Evolutionary conservation across 2,329 filamentous ascomycete genomes (phyloP), one percentile per base, ranked within the genome.

Genomic region (Penicillium sp.): DNA sequence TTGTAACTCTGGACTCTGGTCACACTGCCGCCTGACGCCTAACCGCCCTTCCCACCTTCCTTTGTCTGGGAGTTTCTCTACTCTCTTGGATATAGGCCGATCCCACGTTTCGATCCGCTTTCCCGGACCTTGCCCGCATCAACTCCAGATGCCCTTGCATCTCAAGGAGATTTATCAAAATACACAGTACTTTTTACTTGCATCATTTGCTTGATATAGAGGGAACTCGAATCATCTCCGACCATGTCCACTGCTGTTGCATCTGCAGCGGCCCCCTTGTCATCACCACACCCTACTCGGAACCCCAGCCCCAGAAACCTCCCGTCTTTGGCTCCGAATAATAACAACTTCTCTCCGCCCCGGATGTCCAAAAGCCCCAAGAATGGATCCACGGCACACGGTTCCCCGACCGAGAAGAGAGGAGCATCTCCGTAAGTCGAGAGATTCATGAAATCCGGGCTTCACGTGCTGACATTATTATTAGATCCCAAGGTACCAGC

Each of bases 191-290:
- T 29, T n/a, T 5, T 8, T 26, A 26, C 37, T 24, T 18, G 20
- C 14, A 20, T 29, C 13, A 10, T 20, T 13, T 39, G 8, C 6
- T 16, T 29, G 34, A 39, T 20, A 49, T 47, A 44, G 20, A 32
- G 34, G 20, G 16, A 39, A 26, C 34, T 26, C n/a, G 42, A 22
- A 44, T 50, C 48, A 8, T 39, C 14, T 35, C 43, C 18, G 29
- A 51, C 29, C 60, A 80, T 80, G 78, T 79, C 78, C 57, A 80
- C 78, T 55, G 78, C 74, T 48, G 78, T 81, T 64, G 78, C 77
- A 58, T 71, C 77, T 65, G 73, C 75, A 50, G 71, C 73, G 50
- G 72, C 77, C 58, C 69, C 78, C 50, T 70, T 79, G 64, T 70
- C 75, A 48, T 71, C 76, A 60, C 71, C 76, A 56, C 76, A 78